Evolutionary conservation across 805 yeast species (phyloP).

Genomic region (Candida pseudoglaebosa): DNA sequence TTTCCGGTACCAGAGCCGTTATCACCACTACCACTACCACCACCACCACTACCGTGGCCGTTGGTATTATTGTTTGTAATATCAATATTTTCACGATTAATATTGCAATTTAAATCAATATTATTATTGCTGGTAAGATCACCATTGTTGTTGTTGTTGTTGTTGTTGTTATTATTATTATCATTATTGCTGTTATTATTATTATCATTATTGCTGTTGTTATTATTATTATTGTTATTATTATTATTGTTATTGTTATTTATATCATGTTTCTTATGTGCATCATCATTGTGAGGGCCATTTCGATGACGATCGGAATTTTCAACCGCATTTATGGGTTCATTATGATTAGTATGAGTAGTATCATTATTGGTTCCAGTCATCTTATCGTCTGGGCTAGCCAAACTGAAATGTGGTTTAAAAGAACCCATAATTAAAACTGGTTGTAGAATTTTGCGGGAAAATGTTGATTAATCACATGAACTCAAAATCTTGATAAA

Average conservation of each 20-base stretch:
- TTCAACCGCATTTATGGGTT: too few relatives aligned
- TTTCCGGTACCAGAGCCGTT: neutral
- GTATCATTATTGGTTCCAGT: neutral
- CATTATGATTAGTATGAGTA: neutral
- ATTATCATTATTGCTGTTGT: too few relatives aligned
- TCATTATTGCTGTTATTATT: neutral
- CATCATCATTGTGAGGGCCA: neutral
- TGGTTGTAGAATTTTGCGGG: too few relatives aligned
- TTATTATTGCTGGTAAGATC: too few relatives aligned
- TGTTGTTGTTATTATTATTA: neutral
- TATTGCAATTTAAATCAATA: slow-evolving; percentile 1
- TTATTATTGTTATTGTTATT: neutral
- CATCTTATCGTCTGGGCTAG: neutral
- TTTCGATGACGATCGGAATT: too few relatives aligned
- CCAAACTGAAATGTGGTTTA: slow-evolving; percentile 3
- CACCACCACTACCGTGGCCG: slow-evolving; percentile 1
- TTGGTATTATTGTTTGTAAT: neutral
- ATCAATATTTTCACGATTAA: slow-evolving; percentile 3
- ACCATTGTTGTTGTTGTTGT: neutral
- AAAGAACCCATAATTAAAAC: slow-evolving; percentile 2
- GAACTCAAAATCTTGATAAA: neutral
- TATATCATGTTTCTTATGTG: neutral
- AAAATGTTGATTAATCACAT: neutral
- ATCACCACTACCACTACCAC: slow-evolving; percentile 1
- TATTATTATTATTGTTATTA: neutral